Evolutionary conservation across 1,284 basidiomycete species (phyloP).

Genomic region (Malassezia dermatis): DNA sequence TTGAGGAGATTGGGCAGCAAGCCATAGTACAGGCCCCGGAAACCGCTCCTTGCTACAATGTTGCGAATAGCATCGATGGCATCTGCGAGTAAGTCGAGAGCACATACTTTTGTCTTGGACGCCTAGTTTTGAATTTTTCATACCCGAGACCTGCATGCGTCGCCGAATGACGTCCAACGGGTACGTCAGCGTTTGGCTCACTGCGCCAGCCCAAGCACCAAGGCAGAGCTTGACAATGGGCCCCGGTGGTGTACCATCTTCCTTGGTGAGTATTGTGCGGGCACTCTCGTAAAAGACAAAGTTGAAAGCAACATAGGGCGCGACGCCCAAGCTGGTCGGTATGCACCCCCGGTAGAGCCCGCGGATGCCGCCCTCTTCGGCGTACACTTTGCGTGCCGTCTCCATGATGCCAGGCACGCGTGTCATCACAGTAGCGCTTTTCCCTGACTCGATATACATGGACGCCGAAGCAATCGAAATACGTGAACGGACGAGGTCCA

Average conservation of each 20-base stretch:
- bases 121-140: slow-evolving; percentile 58
- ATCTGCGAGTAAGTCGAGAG: not conserved
- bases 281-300: slow-evolving; percentile 46
- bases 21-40: slow-evolving; percentile 68
- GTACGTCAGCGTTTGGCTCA: slow-evolving; percentile 87
- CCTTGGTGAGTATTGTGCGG: slow-evolving; percentile 28
- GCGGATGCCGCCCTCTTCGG: slow-evolving; percentile 76
- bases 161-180: slow-evolving; percentile 86
- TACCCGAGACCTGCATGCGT: slow-evolving; percentile 89
- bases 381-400: slow-evolving; percentile 78
- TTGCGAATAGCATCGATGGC: slow-evolving; percentile 59
- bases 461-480: slow-evolving; percentile 64
- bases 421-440: slow-evolving; percentile 24
- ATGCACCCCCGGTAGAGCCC: slow-evolving; percentile 78
- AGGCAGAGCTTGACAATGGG: slow-evolving; percentile 49
- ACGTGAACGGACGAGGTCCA: slow-evolving; percentile 83
- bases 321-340: slow-evolving; percentile 79
- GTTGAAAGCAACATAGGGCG: slow-evolving; percentile 63
- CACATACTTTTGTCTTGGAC: slow-evolving; percentile 58
- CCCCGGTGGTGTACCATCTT: slow-evolving; percentile 33
- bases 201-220: slow-evolving; percentile 55
- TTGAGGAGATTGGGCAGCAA: slow-evolving; percentile 81
- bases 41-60: slow-evolving; percentile 65
- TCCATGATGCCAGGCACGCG: slow-evolving; percentile 63
- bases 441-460: slow-evolving; percentile 17